Percentiles rank a stretch among this genome's conserved stretches.
Conservation (phyloP, 305 asterid genomes). For the Solanum hybrid region DNA sequence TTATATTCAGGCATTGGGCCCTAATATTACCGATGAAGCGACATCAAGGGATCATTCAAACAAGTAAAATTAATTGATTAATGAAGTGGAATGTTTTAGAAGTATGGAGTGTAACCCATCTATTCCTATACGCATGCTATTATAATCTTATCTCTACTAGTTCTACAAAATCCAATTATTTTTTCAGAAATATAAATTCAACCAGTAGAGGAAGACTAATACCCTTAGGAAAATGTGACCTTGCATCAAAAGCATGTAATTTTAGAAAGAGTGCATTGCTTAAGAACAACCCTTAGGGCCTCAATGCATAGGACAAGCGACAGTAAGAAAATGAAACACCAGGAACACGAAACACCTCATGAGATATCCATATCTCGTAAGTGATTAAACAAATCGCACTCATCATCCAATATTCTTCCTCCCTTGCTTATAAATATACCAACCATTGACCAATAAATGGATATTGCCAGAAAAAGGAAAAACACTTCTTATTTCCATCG, state of each 20-base stretch:
- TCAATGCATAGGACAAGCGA: not conserved
- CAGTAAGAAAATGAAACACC: not conserved
- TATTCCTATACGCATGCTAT: not conserved
- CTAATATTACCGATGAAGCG: not conserved
- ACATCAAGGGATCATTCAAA: not conserved
- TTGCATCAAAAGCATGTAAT: not conserved
- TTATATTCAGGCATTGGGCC: not conserved
- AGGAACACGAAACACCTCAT: not conserved
- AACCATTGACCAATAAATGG: not conserved
- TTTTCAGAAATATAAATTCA: not conserved
- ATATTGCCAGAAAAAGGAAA: not conserved
- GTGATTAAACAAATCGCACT: not conserved
- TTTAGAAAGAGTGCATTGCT: not conserved
- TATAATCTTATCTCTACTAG: not conserved
- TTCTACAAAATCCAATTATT: not conserved
- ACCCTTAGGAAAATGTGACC: not conserved
- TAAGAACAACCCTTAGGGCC: not conserved
- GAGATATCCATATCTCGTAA: not conserved
- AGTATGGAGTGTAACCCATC: not conserved
- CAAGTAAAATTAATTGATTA: not conserved
- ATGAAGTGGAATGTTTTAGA: not conserved
- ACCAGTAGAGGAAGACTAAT: not conserved
- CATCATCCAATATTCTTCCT: not conserved
- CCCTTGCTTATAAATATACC: not conserved
- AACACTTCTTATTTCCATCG: not conserved